A percentile compares a stretch with the other conserved stretches of the same genome.
These are phyloP conservation scores for Acanthamoeba castellanii DNA, from an alignment of 208 protist genomes.

Conservation along the genomic window DNA sequence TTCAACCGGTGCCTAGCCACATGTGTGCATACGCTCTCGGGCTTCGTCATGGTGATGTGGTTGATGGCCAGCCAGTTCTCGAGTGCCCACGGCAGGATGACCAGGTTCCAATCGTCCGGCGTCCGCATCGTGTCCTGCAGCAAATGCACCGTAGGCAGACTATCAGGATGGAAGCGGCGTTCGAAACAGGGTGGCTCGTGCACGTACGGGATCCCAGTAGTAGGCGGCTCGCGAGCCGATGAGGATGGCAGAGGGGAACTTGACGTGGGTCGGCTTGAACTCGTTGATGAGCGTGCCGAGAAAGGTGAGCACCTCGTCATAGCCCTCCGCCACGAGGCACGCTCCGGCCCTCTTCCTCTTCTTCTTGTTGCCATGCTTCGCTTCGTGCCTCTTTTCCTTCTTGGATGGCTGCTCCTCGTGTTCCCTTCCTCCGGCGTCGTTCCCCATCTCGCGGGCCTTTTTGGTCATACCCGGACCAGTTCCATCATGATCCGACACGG, in stretches of 20 bases:
- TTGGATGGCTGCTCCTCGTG: not conserved
- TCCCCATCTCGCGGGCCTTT: not conserved
- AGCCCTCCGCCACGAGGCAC: not conserved
- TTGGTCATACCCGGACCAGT: not conserved
- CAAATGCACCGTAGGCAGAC: not conserved
- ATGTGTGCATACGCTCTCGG: constrained; percentile 2
- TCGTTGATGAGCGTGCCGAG: constrained; percentile 43
- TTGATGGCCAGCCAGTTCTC: constrained; percentile 56
- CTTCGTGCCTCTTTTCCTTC: not conserved
- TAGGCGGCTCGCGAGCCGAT: constrained; percentile 26
- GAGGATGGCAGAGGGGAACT: constrained; percentile 23
- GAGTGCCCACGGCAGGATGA: constrained; percentile 35
- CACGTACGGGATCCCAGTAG: constrained; percentile 46
- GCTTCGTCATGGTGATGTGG: not conserved
- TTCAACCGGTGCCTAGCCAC: too few species aligned
- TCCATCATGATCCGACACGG: not conserved
- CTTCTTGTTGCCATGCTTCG: not conserved
- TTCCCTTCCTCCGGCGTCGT: not conserved
- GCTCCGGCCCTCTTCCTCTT: not conserved
- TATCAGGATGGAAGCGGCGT: not conserved
- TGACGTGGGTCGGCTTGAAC: constrained; percentile 14
- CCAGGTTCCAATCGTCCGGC: not conserved
- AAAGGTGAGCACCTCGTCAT: constrained; percentile 47
- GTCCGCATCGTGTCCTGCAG: not conserved
- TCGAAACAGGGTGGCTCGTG: not conserved